These are phyloP conservation scores for Striga hermonthica DNA, from an alignment of 305 asterid species.

Conservation along the genomic window DNA sequence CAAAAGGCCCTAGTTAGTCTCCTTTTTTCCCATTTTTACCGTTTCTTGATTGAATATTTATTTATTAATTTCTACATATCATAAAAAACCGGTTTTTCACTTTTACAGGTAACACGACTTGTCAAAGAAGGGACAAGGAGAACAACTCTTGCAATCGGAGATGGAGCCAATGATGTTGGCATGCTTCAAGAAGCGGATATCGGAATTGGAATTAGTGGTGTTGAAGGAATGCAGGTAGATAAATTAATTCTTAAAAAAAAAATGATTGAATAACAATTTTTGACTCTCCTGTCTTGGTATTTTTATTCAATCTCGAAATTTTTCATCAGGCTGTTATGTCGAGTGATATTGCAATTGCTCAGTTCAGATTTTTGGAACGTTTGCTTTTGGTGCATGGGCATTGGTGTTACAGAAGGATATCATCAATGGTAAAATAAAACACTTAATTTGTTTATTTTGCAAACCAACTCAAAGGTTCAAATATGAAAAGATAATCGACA, in stretches of 20 bases:
- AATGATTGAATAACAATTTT: background rate
- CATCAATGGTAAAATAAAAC: constrained; percentile 70
- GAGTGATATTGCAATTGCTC: constrained; percentile 94
- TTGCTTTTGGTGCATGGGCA: constrained; percentile 97
- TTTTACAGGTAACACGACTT: constrained; percentile 77
- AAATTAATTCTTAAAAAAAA: background rate
- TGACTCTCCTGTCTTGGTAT: background rate
- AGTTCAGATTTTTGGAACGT: constrained; percentile 87
- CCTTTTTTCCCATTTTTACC: background rate
- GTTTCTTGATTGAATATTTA: background rate
- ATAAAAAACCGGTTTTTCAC: background rate
- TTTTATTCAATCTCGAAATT: constrained; percentile 23
- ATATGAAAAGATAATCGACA: background rate
- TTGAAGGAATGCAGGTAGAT: constrained; percentile 97
- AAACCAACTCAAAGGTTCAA: background rate
- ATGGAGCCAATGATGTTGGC: constrained; percentile 98
- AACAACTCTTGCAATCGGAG: constrained; percentile 88
- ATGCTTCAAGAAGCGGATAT: constrained; percentile 99
- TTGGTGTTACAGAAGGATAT: constrained; percentile 97
- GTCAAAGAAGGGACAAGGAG: constrained; percentile 79
- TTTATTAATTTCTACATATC: constrained; percentile 10
- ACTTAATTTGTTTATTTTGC: background rate
- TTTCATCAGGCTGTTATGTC: constrained; percentile 95
- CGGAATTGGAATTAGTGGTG: constrained; percentile 97
- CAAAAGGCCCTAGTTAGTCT: constrained; percentile 91